phyloP scores from a whole-genome alignment of 768 basidiomycete species.

The Lactarius vividus region DNA sequence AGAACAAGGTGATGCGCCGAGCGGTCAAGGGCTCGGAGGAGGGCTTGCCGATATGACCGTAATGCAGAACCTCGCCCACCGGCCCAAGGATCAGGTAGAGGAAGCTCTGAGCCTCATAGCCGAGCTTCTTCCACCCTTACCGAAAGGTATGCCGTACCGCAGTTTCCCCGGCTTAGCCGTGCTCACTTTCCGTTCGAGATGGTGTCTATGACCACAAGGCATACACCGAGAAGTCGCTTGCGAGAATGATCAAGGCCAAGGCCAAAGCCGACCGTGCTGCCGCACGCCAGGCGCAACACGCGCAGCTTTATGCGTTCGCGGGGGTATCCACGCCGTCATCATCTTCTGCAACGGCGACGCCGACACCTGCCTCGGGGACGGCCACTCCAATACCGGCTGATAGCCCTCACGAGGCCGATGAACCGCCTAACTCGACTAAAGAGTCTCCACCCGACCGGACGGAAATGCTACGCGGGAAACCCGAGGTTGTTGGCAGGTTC shows the following conservation, averaged over 20 bases:
- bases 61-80: constrained; percentile 94
- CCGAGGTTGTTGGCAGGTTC: constrained; percentile 76
- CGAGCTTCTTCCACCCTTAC: constrained; percentile 89
- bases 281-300: constrained; percentile 49
- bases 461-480: constrained; percentile 70
- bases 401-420: constrained; percentile 24
- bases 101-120: constrained; percentile 87
- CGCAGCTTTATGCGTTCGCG: constrained; percentile 16
- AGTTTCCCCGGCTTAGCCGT: background rate
- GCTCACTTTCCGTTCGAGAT: constrained; percentile 45
- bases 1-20: constrained; percentile 58
- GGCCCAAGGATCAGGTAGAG: constrained; percentile 96
- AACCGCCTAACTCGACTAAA: constrained; percentile 27
- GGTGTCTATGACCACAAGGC: constrained; percentile 92
- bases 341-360: constrained; percentile 24
- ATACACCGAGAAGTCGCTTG: constrained; percentile 84
- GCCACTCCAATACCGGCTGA: constrained; percentile 36
- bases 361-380: constrained; percentile 37
- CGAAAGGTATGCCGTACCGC: constrained; percentile 63
- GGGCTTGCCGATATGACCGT: constrained; percentile 96
- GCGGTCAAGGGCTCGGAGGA: constrained; percentile 79
- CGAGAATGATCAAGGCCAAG: constrained; percentile 74
- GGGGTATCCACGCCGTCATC: constrained; percentile 18
- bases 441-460: constrained; percentile 55
- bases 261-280: constrained; percentile 78